Conservation (phyloP, 768 basidiomycete species). For the Kondoa subrosea region DNA sequence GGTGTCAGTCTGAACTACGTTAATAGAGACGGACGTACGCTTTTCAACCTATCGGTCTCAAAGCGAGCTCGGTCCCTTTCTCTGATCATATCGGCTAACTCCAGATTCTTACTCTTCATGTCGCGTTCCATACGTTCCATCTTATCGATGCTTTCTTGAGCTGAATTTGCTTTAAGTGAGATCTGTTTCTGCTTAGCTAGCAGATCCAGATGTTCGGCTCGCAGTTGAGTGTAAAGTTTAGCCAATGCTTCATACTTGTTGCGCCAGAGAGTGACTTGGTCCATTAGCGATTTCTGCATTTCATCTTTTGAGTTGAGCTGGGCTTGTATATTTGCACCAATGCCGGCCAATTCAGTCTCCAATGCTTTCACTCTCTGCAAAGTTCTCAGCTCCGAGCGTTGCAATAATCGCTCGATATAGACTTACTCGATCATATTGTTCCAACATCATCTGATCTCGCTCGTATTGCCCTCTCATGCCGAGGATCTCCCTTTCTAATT, state of each 20-base stretch:
- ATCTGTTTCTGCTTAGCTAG: slow-evolving; percentile 90
- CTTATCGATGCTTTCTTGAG: slow-evolving; percentile 89
- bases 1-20: neutral
- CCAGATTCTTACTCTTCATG: slow-evolving; percentile 93
- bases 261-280: slow-evolving; percentile 90
- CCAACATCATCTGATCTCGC: slow-evolving; percentile 88
- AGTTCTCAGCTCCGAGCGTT: neutral
- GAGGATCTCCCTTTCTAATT: slow-evolving; percentile 76
- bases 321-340: slow-evolving; percentile 57
- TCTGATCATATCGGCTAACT: slow-evolving; percentile 95
- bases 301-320: slow-evolving; percentile 88
- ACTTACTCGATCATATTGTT: slow-evolving; percentile 87
- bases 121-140: slow-evolving; percentile 99
- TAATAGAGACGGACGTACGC: slow-evolving; percentile 33
- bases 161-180: slow-evolving; percentile 94
- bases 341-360: slow-evolving; percentile 66
- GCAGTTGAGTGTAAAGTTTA: slow-evolving; percentile 93
- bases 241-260: slow-evolving; percentile 98
- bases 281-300: slow-evolving; percentile 82
- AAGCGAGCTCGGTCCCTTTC: slow-evolving; percentile 92
- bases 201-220: slow-evolving; percentile 93
- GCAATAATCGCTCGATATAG: neutral
- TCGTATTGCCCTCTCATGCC: slow-evolving; percentile 94
- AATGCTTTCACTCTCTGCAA: slow-evolving; percentile 79
- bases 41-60: slow-evolving; percentile 82